Percentiles rank a stretch among this genome's conserved stretches.
Conservation (phyloP, 257 asterid species). For the Solanum lycopersicoides region DNA sequence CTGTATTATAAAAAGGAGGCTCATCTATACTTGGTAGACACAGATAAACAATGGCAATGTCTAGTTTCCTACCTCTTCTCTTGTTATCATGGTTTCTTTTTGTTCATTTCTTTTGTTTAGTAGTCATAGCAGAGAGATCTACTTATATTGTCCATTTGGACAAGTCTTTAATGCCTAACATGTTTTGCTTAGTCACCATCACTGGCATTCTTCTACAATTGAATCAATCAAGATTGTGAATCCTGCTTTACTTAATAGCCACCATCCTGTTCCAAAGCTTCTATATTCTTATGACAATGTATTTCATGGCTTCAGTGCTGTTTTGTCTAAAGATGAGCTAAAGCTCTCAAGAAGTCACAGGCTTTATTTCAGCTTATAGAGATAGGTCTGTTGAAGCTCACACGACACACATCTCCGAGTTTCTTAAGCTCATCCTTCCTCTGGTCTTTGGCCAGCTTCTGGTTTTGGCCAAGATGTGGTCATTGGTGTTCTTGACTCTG, state of each 20-base stretch:
- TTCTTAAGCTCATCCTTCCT: neutral
- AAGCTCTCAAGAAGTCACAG: neutral
- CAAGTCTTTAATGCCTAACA: neutral
- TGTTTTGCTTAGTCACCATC: neutral
- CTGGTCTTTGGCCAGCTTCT: slow-evolving; percentile 7
- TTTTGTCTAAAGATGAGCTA: neutral
- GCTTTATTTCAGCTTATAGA: neutral
- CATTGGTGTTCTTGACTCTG: slow-evolving; percentile 4
- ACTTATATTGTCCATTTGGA: slow-evolving; percentile 5
- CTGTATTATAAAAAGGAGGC: neutral
- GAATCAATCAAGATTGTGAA: neutral
- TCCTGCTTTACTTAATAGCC: neutral
- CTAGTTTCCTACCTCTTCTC: neutral
- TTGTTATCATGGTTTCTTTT: neutral
- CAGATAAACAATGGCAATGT: neutral
- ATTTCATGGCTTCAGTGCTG: neutral
- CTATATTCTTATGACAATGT: slow-evolving; percentile 3
- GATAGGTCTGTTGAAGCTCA: neutral
- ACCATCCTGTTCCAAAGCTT: neutral
- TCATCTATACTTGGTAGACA: neutral
- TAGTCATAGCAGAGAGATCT: neutral
- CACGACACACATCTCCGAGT: neutral
- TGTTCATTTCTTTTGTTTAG: neutral
- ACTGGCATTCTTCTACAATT: neutral
- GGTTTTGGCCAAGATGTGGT: neutral